These are phyloP conservation scores for Cutaneotrichosporon dermatis DNA, from an alignment of 1,284 basidiomycete genomes.

Conservation along the genomic window DNA sequence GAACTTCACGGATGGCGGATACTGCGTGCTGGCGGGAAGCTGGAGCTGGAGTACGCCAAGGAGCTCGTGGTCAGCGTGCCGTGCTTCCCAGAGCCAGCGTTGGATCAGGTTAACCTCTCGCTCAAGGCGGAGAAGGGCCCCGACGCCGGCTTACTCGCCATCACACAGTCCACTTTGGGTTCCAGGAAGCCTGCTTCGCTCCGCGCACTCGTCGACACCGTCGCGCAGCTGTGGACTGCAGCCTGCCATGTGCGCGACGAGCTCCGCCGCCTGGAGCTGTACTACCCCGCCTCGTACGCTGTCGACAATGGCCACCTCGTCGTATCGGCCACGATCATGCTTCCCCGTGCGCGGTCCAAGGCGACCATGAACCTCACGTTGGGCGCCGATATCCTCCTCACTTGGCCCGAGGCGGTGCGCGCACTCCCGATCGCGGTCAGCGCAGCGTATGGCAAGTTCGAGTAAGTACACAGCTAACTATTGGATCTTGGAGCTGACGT, in stretches of 20 bases:
- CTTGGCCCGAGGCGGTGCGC: conserved; percentile 61
- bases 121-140: conserved; percentile 50
- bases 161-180: conserved; percentile 37
- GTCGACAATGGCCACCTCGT: neutral
- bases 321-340: conserved; percentile 52
- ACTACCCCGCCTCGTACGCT: conserved; percentile 63
- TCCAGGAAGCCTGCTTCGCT: neutral
- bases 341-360: conserved; percentile 54
- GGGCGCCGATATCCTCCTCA: conserved; percentile 46
- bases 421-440: conserved; percentile 21
- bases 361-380: conserved; percentile 59
- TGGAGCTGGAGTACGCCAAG: conserved; percentile 58
- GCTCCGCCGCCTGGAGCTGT: conserved; percentile 62
- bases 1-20: conserved; percentile 66
- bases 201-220: conserved; percentile 60
- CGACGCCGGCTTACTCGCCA: conserved; percentile 36
- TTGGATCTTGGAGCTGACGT: neutral
- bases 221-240: conserved; percentile 69
- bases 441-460: conserved; percentile 34
- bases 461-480: conserved; percentile 30
- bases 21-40: conserved; percentile 52
- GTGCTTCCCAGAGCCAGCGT: conserved; percentile 58
- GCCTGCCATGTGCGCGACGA: conserved; percentile 68
- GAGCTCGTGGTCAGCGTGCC: conserved; percentile 63
- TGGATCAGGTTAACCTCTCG: conserved; percentile 27